Conservation (phyloP, 1,284 basidiomycete genomes). For the Mixia osmundae region DNA sequence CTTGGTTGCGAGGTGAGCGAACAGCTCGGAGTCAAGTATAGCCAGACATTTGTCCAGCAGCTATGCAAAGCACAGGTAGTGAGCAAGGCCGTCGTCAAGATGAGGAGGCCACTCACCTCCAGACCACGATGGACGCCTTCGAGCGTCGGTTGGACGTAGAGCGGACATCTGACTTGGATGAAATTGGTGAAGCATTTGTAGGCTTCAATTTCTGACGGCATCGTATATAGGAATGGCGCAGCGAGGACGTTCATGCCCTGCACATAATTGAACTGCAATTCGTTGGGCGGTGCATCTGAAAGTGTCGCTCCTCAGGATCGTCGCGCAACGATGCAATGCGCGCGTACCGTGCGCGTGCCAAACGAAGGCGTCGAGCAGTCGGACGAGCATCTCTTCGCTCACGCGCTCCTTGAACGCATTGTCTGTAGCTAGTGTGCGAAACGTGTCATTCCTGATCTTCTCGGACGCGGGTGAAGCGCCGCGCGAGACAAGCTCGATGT, state of each 20-base stretch:
- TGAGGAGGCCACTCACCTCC: slow-evolving; percentile 35
- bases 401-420: slow-evolving; percentile 84
- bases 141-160: slow-evolving; percentile 85
- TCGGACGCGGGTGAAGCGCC: slow-evolving; percentile 3
- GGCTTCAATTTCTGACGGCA: slow-evolving; percentile 86
- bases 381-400: slow-evolving; percentile 84
- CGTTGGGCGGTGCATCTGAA: slow-evolving; percentile 7
- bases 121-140: slow-evolving; percentile 83
- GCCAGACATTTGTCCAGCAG: slow-evolving; percentile 74
- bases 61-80: slow-evolving; percentile 27
- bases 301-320: slow-evolving; percentile 5
- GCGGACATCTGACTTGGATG: slow-evolving; percentile 73
- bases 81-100: neutral
- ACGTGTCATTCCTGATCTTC: slow-evolving; percentile 30
- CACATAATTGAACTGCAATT: slow-evolving; percentile 49
- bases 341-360: slow-evolving; percentile 63
- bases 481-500: slow-evolving; percentile 44
- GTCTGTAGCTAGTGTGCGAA: slow-evolving; percentile 80
- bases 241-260: slow-evolving; percentile 98
- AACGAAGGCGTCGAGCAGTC: slow-evolving; percentile 83
- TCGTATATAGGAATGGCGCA: slow-evolving; percentile 84
- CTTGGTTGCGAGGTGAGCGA: slow-evolving; percentile 53
- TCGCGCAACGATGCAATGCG: neutral
- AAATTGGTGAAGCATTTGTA: slow-evolving; percentile 88
- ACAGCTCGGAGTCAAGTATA: slow-evolving; percentile 69